These are phyloP conservation scores for Beauveria sp. DNA, from an alignment of 2,329 filamentous ascomycete genomes.

Conservation along the genomic window DNA sequence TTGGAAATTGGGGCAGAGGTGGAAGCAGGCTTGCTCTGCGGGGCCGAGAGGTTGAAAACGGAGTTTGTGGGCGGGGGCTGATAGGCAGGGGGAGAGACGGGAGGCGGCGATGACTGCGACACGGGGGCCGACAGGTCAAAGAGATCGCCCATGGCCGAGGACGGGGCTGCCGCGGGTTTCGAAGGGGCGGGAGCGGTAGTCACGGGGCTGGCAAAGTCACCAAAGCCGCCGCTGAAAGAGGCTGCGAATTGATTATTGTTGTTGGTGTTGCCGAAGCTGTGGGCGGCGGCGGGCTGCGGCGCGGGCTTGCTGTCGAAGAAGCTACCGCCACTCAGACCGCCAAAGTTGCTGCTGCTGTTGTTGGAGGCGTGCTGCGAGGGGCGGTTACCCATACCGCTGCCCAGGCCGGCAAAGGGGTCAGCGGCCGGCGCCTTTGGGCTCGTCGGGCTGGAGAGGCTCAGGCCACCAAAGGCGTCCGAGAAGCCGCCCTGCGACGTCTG, in stretches of 20 bases:
- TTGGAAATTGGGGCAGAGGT: conserved; percentile 30
- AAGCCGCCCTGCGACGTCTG: conserved; percentile 31
- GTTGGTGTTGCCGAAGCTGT: not conserved
- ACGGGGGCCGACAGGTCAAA: conserved; percentile 64
- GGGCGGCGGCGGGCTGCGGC: conserved; percentile 18
- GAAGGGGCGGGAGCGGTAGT: conserved; percentile 29
- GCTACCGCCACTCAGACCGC: conserved; percentile 59
- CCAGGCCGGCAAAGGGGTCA: conserved; percentile 56
- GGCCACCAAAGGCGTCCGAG: conserved; percentile 62
- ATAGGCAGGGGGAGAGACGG: conserved; percentile 30
- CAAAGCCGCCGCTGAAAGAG: conserved; percentile 49
- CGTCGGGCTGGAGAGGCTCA: conserved; percentile 35
- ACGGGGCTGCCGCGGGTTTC: conserved; percentile 37
- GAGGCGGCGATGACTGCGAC: conserved; percentile 37
- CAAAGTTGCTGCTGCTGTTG: conserved; percentile 40
- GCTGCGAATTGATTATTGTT: not conserved
- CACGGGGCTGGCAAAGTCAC: conserved; percentile 57
- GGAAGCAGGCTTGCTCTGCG: conserved; percentile 34
- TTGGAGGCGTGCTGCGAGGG: conserved; percentile 28
- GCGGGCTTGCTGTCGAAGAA: conserved; percentile 74
- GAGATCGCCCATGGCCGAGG: conserved; percentile 65
- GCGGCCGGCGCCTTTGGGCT: conserved; percentile 34
- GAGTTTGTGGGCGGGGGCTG: conserved; percentile 43
- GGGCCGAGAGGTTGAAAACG: conserved; percentile 72
- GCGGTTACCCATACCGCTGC: conserved; percentile 28